Evolutionary conservation across 2,329 filamentous ascomycete genomes (phyloP), one percentile per base, ranked within the genome.

Genomic region (Arachnopeziza araneosa): DNA sequence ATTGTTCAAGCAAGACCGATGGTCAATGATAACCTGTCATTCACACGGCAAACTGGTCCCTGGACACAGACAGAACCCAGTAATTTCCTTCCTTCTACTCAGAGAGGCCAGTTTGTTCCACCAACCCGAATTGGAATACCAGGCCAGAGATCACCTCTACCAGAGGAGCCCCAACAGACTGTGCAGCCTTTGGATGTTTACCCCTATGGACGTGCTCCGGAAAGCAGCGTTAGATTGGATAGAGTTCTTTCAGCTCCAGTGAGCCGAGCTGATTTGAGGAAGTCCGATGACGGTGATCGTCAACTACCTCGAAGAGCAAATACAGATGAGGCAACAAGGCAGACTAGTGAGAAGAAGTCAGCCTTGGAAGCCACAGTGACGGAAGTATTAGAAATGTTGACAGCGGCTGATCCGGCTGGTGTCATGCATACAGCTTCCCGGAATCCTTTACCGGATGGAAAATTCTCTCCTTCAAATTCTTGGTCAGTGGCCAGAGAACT

Each of bases 161-260:
- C 63, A 48, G 62, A 65, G 52, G 50, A 55, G 26, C 58, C 57
- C 19, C 59, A 56, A n/a, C 56, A 44, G n/a, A 69, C 68, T 30
- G 58, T 70, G 8, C 59, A 71, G 48, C 67, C 66, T 26, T 59
- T 63, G 50, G 67, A 70, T 30, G 58, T 69, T 56, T 62, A 66
- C 36, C 56, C 54, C 24, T 12, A 55, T 61, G 21, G 36, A 6
- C 36, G 36, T 44, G 36, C 36, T 44, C 54, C 50, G 10, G 59
- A 62, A 48, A 59, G 44, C 52, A 61, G 60, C 48, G 66, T 60
- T 17, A 59, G 60, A 44, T 58, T 69, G 60, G 63, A 65, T 24
- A 63, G 55, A 56, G 12, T 44, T 8, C 52, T 64, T 54, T 63
- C 62, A 44, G 58, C 63, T 58, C 66, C 66, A 65, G 62, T 63